Conservation (phyloP, 768 basidiomycete species). For the Xerocomus potaroensis region DNA sequence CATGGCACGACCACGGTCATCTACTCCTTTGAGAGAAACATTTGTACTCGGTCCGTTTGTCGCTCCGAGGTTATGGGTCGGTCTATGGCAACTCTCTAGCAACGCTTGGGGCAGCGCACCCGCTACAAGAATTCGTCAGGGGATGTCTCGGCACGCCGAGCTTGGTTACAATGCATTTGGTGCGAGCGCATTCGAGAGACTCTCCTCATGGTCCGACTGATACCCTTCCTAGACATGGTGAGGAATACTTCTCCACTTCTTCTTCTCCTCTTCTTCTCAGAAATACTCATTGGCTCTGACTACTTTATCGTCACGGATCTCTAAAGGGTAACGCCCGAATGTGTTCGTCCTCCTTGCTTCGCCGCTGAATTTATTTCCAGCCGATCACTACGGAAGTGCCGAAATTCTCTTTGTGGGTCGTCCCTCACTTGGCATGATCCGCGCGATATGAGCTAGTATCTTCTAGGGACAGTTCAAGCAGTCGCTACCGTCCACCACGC, state of each 20-base stretch:
- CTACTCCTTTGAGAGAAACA: constrained; percentile 34
- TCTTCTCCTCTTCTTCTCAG: constrained; percentile 16
- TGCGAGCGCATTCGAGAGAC: constrained; percentile 18
- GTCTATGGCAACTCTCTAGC: constrained; percentile 84
- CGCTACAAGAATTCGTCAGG: constrained; percentile 56
- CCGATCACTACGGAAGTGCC: constrained; percentile 84
- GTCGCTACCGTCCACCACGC: constrained; percentile 36
- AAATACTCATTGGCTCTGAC: background rate
- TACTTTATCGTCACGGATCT: constrained; percentile 2
- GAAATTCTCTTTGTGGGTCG: constrained; percentile 72
- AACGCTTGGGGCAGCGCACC: constrained; percentile 82
- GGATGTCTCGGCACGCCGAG: constrained; percentile 61
- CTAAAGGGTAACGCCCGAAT: constrained; percentile 24
- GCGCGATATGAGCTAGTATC: constrained; percentile 3
- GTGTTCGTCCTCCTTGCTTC: background rate
- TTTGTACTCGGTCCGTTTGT: constrained; percentile 53
- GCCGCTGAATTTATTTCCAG: constrained; percentile 34
- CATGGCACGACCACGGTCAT: constrained; percentile 21
- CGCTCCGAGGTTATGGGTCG: constrained; percentile 67
- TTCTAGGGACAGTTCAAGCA: constrained; percentile 70
- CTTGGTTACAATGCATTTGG: constrained; percentile 48
- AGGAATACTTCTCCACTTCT: constrained; percentile 21
- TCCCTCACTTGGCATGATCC: background rate
- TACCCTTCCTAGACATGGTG: constrained; percentile 49
- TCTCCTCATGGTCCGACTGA: constrained; percentile 12